A percentile compares a stretch with the other conserved stretches of the same genome.
phyloP scores from a whole-genome alignment of 2,329 filamentous ascomycete species.

The Colletotrichum sp. region DNA sequence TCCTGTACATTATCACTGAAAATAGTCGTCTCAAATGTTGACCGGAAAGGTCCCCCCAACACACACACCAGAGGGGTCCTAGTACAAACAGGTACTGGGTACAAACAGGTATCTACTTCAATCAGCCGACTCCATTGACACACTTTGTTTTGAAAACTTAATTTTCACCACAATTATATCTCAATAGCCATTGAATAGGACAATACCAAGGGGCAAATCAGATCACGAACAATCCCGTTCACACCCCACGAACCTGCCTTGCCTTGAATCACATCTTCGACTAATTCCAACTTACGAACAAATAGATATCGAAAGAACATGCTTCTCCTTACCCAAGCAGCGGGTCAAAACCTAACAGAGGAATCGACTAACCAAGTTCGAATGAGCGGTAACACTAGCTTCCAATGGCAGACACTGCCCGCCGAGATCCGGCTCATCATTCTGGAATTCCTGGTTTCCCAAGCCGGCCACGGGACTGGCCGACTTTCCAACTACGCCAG shows the following conservation, averaged over 20 bases:
- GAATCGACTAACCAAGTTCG: neutral
- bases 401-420: neutral
- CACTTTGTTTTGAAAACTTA: neutral
- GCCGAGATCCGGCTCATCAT: neutral
- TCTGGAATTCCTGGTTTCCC: neutral
- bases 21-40: neutral
- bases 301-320: neutral
- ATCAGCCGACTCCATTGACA: neutral
- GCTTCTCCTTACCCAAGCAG: neutral
- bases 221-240: neutral
- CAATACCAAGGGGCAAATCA: neutral
- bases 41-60: neutral
- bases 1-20: neutral
- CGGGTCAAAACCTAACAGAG: neutral
- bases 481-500: neutral
- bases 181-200: neutral
- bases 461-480: neutral
- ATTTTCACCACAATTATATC: neutral
- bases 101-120: neutral
- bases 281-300: neutral
- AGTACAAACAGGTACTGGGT: neutral
- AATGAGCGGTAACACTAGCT: neutral
- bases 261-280: neutral
- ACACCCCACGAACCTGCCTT: neutral
- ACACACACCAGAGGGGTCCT: neutral